Conservation (phyloP, 2,329 filamentous ascomycete genomes). For the Ceratocystis colombiana region DNA sequence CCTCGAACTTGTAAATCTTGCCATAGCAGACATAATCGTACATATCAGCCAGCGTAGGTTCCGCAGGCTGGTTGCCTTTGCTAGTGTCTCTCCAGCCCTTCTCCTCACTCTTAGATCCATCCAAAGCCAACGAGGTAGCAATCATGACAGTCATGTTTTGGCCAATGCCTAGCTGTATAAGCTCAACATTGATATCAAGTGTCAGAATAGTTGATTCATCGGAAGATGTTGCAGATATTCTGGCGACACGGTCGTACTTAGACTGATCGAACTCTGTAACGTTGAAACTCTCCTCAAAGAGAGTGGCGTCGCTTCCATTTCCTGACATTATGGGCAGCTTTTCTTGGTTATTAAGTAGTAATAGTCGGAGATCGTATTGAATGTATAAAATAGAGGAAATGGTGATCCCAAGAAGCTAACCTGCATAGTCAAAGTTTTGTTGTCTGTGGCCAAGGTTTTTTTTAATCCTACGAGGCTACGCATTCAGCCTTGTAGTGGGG, state of each 20-base stretch:
- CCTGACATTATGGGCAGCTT: conserved; percentile 36
- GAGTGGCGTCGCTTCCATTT: conserved; percentile 70
- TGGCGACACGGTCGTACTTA: conserved; percentile 93
- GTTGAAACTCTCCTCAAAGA: conserved; percentile 88
- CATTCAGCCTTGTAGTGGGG: conserved; percentile 23
- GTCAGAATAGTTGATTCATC: conserved; percentile 67
- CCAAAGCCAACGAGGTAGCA: conserved; percentile 74
- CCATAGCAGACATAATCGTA: conserved; percentile 84
- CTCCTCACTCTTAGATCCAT: conserved; percentile 68
- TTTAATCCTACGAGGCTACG: neutral
- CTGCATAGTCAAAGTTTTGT: neutral
- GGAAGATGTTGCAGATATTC: conserved; percentile 64
- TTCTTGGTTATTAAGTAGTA: neutral
- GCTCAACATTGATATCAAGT: conserved; percentile 88
- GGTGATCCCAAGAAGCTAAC: neutral
- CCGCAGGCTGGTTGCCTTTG: conserved; percentile 42
- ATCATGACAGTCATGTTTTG: conserved; percentile 73
- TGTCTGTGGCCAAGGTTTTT: conserved; percentile 8
- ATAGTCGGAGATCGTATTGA: neutral
- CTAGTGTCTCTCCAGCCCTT: conserved; percentile 72
- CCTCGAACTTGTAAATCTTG: conserved; percentile 82
- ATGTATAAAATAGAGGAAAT: neutral
- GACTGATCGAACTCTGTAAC: conserved; percentile 67
- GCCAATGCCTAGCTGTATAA: conserved; percentile 45
- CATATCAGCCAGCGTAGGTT: conserved; percentile 60